A percentile compares a stretch with the other conserved stretches of the same genome.
Evolutionary conservation across 2,329 filamentous ascomycete genomes (phyloP).

Genomic region (Neofusicoccum sp.): DNA sequence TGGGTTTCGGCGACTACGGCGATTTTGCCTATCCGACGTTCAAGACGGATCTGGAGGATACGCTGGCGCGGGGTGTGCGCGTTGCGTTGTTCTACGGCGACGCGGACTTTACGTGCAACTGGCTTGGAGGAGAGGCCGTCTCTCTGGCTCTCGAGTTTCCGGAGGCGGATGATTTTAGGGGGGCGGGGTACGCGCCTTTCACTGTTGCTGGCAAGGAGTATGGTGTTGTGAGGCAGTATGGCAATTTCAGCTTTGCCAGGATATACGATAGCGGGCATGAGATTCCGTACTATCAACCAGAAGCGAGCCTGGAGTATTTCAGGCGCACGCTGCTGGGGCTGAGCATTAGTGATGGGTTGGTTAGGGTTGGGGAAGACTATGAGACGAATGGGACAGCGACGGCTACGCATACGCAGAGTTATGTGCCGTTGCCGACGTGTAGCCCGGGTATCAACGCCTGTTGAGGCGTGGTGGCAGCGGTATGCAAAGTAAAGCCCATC

Average conservation of each 20-base stretch:
- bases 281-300: constrained; percentile 45
- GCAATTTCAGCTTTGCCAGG: constrained; percentile 58
- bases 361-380: not conserved
- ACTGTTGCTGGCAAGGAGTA: constrained; percentile 59
- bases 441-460: not conserved
- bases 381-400: constrained; percentile 8
- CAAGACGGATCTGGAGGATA: constrained; percentile 47
- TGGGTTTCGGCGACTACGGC: constrained; percentile 45
- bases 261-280: constrained; percentile 55
- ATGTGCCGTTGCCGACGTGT: constrained; percentile 14
- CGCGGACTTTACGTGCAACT: constrained; percentile 56
- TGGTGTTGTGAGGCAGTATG: constrained; percentile 72
- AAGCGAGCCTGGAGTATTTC: constrained; percentile 20
- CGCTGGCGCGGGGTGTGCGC: constrained; percentile 56
- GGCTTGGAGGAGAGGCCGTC: constrained; percentile 72
- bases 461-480: not conserved
- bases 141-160: constrained; percentile 52
- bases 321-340: not conserved
- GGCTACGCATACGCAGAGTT: constrained; percentile 9
- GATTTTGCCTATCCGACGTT: constrained; percentile 48
- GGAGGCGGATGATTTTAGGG: constrained; percentile 52
- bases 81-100: constrained; percentile 60
- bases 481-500: no score
- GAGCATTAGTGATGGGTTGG: not conserved
- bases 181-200: constrained; percentile 70